phyloP scores from a whole-genome alignment of 2,329 filamentous ascomycete genomes.

The Teratosphaeria zuluensis region DNA sequence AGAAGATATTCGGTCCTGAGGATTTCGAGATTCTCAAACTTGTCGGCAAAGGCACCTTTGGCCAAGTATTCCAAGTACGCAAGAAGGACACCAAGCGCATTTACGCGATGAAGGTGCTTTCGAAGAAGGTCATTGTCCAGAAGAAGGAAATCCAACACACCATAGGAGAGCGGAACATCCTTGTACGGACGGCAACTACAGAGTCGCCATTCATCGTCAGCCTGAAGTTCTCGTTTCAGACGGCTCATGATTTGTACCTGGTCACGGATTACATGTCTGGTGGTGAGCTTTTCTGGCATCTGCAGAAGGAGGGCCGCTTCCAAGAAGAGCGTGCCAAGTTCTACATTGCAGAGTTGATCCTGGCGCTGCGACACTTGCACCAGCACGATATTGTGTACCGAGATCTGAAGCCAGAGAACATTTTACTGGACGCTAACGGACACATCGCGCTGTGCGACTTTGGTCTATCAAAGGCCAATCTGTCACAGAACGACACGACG shows the following conservation, averaged over 20 bases:
- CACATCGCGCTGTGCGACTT: conserved; percentile 98
- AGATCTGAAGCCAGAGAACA: conserved; percentile 96
- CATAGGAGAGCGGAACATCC: conserved; percentile 90
- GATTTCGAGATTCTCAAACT: conserved; percentile 95
- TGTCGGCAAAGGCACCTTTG: conserved; percentile 96
- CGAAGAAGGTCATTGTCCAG: conserved; percentile 99
- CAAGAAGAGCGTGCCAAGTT: conserved; percentile 93
- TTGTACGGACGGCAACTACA: conserved; percentile 89
- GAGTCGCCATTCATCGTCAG: conserved; percentile 97
- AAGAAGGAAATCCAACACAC: conserved; percentile 99
- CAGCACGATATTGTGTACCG: conserved; percentile 97
- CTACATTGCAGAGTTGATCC: conserved; percentile 94
- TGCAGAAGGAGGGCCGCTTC: conserved; percentile 94
- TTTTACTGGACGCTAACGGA: conserved; percentile 89
- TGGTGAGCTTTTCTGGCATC: conserved; percentile 95
- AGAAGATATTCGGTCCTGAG: conserved; percentile 84
- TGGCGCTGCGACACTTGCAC: conserved; percentile 90
- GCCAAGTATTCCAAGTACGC: conserved; percentile 94
- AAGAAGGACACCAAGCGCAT: conserved; percentile 95
- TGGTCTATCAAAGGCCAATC: conserved; percentile 90
- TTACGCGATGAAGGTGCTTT: conserved; percentile 98
- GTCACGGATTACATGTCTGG: conserved; percentile 99
- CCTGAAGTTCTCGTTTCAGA: conserved; percentile 97
- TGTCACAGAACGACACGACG: conserved; percentile 94
- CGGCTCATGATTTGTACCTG: conserved; percentile 90